These are phyloP conservation scores for Lotus japonicus DNA, from an alignment of 306 rosid species.

Conservation along the genomic window DNA sequence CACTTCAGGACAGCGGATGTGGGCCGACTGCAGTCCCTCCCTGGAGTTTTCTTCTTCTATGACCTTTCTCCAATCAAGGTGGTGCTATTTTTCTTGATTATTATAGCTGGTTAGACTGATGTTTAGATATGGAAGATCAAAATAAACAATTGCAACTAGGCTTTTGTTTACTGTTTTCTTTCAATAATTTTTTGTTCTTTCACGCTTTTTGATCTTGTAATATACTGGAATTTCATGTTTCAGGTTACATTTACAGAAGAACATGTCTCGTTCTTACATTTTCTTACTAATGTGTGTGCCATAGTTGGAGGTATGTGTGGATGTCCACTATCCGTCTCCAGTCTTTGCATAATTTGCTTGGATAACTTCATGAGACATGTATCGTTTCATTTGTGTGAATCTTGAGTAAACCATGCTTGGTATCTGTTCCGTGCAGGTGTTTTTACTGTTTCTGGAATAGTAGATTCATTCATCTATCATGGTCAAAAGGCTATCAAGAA, in stretches of 20 bases:
- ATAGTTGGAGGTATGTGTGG: conserved; percentile 82
- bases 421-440: conserved; percentile 50
- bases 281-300: conserved; percentile 93
- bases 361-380: background rate
- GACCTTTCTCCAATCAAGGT: conserved; percentile 99
- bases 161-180: conserved; percentile 7
- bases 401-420: conserved; percentile 1
- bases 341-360: conserved; percentile 1
- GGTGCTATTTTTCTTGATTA: conserved; percentile 1
- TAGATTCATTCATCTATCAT: conserved; percentile 94
- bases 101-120: background rate
- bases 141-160: background rate
- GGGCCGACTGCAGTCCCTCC: conserved; percentile 78
- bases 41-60: conserved; percentile 94
- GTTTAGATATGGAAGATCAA: background rate
- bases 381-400: conserved; percentile 6
- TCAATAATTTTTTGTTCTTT: background rate
- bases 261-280: conserved; percentile 86
- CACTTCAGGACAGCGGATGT: conserved; percentile 70
- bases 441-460: conserved; percentile 89
- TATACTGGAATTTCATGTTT: conserved; percentile 13
- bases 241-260: conserved; percentile 87
- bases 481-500: conserved; percentile 94
- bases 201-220: background rate
- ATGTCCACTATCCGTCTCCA: conserved; percentile 1